Percentiles rank a stretch among this genome's conserved stretches.
Evolutionary conservation across 345 rosid genomes (phyloP).

Genomic region (Eucalyptus cloeziana): DNA sequence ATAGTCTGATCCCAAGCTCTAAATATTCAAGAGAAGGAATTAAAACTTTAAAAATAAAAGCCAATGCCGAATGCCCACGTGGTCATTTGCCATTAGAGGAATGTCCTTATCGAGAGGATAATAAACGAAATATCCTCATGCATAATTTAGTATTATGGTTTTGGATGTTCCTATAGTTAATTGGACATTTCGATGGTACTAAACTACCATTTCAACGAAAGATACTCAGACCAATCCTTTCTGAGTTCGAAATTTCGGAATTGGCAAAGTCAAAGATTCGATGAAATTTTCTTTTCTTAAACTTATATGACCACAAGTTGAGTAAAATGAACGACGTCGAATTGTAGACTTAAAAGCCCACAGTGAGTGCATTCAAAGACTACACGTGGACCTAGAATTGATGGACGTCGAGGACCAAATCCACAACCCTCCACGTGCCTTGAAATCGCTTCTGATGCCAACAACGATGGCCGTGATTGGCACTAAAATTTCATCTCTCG

Average conservation of each 20-base stretch:
- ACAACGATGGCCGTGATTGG: accelerated
- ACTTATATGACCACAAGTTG: accelerated
- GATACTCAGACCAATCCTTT: background rate
- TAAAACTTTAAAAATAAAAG: background rate
- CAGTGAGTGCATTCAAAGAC: accelerated
- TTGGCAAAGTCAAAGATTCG: background rate
- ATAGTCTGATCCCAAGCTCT: background rate
- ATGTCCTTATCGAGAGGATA: background rate
- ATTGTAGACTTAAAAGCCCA: background rate
- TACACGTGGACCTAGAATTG: background rate
- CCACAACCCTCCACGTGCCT: background rate
- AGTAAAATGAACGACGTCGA: background rate
- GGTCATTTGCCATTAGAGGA: background rate
- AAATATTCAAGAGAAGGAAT: background rate
- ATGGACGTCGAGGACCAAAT: background rate
- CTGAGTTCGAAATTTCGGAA: background rate
- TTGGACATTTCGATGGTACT: background rate
- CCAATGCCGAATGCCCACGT: background rate
- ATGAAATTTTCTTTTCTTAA: background rate
- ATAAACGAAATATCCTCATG: accelerated
- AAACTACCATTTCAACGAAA: background rate
- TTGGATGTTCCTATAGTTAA: background rate
- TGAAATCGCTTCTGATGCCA: background rate
- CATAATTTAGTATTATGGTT: background rate
- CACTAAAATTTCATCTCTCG: background rate